Base-by-base conservation (phyloP, 805 yeast genomes). In the Tanozyma kutaoensis region DNA sequence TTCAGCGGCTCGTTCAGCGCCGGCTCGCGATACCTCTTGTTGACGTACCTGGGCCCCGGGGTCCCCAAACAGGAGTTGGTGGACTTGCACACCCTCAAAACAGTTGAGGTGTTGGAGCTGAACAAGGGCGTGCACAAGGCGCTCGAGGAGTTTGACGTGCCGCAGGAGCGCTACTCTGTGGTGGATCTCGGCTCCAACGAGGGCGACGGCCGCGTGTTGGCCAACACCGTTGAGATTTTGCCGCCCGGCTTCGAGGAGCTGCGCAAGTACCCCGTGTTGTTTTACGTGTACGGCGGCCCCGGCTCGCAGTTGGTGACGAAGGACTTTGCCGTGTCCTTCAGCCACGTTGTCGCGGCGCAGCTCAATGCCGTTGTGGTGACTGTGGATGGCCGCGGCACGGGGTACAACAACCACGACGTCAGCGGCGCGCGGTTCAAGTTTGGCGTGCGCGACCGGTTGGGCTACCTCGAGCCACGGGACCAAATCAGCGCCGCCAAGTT, bases 381-480 rank as follows among this genome's bases (percentile, higher is more conserved):
- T 1, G 93, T 91, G 3, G 98, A 91, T 52, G 97, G 97, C 1
- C 69, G 98, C 40, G 98, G 98, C 17, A 91, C 98, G 1, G 97
- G 96, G 0, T 81, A 63, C 50, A 81, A 74, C 53, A 95, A 95
- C 10, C 10, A 17, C 20, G 10, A 17, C 10, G 36, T 38, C 23
- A 51, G 53, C 26, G 63, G 64, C 1, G 40, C 65, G 4, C 29
- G 45, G 8, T 91, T 76, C 58, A 71, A 95, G 46, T 68, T 78
- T 15, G 48, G 71, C 20, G 97, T 91, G 2, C 69, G 93, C 27
- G 93, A 81, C 46, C 68, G 70, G 17, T 61, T 91, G 28, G 96
- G 97, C 2, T 58, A 73, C 36, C 72, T 65, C 45, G 98, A 91
- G 50, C 78, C 91, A 1, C 54, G 57, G 15, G 98, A 91, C 50